Base-by-base conservation (phyloP, 768 basidiomycete species). In the Lanmaoa rubissima region DNA sequence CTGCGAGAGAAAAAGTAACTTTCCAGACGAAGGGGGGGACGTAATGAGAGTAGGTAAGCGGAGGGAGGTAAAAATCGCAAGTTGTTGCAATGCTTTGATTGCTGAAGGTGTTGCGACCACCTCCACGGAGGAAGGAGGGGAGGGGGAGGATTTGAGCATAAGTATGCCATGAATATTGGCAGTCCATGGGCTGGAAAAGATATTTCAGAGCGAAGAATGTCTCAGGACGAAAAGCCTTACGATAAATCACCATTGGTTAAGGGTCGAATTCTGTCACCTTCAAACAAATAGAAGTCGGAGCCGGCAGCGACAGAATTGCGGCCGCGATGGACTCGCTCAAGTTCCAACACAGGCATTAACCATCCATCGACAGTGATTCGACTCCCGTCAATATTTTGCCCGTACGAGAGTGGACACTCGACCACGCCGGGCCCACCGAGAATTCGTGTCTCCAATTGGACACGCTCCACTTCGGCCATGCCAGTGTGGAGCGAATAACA, bases 21-120 rank as follows among this genome's bases (percentile, higher is more conserved):
- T 98, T 48, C 97, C 97, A 2, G 92, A 85, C 1, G 94, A 95
- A 0, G 94, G 86, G 0, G 91, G 74, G 0, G 94, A 93, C 1
- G 92, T 89, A 16, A 99, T 69, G 14, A 99, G 85, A 12, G 83
- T 83, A 4, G 97, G 95, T 0, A 88, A 71, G 4, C 88, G 83
- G 40, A 85, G 77, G 1, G 87, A 88, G 3, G 88, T 63, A 55
- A 85, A 79, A 13, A 85, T 67, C 1, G 87, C 85, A 35, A 98
- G 76, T 16, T 77, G 68, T 7, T 79, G 82, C 9, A 96, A 78
- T 2, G 88, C 78, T 17, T 74, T 50, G 3, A 78, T 74, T 4
- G 88, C 78, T 1, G 90, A 81, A 0, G 82, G 74, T 0, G 92
- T 95, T 11, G 78, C 64, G 42, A 96, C 84, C 28, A 89, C 77